Evolutionary conservation across 306 rosid species (phyloP), one percentile per base, ranked within the genome.

Genomic region (Vicia sativa): DNA sequence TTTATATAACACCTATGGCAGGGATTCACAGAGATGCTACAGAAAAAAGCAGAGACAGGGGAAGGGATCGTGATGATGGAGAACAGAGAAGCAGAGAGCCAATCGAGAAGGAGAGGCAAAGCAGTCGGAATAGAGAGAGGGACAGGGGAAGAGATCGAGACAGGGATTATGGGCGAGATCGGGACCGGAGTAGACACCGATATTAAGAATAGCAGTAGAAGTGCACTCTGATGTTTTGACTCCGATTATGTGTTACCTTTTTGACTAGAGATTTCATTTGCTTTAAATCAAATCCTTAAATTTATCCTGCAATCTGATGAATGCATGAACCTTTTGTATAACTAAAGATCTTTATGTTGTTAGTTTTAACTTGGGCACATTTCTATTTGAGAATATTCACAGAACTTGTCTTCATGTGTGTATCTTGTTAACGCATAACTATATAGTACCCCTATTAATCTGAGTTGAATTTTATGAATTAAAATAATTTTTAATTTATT

Each of bases 21-120:
- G 99, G 95, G 73, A 87, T 84, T 48, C 96, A 87, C 44, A 83
- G 74, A 76, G 98, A 90, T 78, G 78, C 85, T 50, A 79, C 88
- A 81, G 96, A 89, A 77, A 91, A 88, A 79, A 77, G 92, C 67
- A 81, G 91, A 77, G 98, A 83, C 73, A 83, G 93, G 67, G 96
- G 84, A 72, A 86, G 96, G 77, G 96, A 88, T 6, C 82, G 80
- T 7, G 80, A 77, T 42, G 90, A 86, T 60, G 81, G 90, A 38
- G 89, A 74, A 16, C 75, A 81, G 71, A 79, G 88, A 83, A 79
- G 26, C 79, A 88, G 85, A 75, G 96, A 86, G 59, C 83, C 89
- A 66, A 86, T 75, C 7, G 82, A 83, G 71, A 95, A 88, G 71
- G 96, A 88, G 58, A 80, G 96, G 81, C 89, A 49, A 53, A 80